phyloP scores from a whole-genome alignment of 192 early-diverging fungal species.

The Umbelopsis sp. region DNA sequence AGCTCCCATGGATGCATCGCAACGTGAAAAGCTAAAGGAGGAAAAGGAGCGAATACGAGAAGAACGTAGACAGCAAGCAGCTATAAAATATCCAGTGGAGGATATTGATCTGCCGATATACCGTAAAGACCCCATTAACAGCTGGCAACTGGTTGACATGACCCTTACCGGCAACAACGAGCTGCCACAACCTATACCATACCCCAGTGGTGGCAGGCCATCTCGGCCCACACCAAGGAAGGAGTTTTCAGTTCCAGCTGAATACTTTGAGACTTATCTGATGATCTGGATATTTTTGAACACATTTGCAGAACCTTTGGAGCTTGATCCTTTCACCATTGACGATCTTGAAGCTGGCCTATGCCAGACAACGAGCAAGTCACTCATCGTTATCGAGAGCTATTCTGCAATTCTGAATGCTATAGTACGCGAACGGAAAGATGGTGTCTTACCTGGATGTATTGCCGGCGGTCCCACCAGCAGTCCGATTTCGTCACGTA shows the following conservation, averaged over 20 bases:
- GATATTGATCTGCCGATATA: constrained; percentile 70
- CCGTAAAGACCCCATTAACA: constrained; percentile 33
- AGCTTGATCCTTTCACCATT: constrained; percentile 71
- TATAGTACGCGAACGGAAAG: constrained; percentile 51
- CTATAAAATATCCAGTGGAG: constrained; percentile 80
- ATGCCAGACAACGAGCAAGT: constrained; percentile 44
- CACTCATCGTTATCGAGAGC: constrained; percentile 48
- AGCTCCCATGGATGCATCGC: constrained; percentile 10
- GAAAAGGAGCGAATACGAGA: constrained; percentile 37
- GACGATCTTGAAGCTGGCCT: constrained; percentile 78
- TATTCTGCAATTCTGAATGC: constrained; percentile 52
- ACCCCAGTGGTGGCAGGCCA: constrained; percentile 31
- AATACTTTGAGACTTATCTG: constrained; percentile 50
- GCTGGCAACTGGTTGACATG: constrained; percentile 36
- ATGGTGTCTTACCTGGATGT: constrained; percentile 37
- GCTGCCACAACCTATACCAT: constrained; percentile 8
- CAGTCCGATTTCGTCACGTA: not conserved
- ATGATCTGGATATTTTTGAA: constrained; percentile 71
- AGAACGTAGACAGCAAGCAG: constrained; percentile 37
- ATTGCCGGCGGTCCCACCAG: constrained; percentile 14
- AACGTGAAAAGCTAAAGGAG: constrained; percentile 32
- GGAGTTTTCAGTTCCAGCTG: constrained; percentile 53
- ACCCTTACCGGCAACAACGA: constrained; percentile 24
- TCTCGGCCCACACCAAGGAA: constrained; percentile 45
- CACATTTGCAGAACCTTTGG: constrained; percentile 65